phyloP scores from a whole-genome alignment of 441 rosid genomes.

The Gossypium schwendimanii region DNA sequence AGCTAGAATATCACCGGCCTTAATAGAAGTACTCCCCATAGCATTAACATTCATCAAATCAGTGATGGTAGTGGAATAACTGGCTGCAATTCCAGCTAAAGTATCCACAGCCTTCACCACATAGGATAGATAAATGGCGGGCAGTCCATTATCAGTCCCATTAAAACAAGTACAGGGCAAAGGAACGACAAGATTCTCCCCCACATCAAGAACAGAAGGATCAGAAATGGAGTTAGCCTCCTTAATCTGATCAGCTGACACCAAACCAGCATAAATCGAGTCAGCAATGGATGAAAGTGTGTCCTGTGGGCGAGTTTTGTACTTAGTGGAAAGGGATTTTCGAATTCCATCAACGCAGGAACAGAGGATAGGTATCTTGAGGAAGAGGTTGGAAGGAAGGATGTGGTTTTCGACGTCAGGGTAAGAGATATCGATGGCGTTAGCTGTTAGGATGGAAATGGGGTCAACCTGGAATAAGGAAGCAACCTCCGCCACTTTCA shows the following conservation, averaged over 20 bases:
- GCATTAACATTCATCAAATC: slow-evolving; percentile 93
- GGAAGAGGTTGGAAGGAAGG: slow-evolving; percentile 73
- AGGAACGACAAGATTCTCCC: slow-evolving; percentile 62
- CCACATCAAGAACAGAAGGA: slow-evolving; percentile 61
- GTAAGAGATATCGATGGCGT: slow-evolving; percentile 81
- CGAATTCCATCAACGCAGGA: slow-evolving; percentile 85
- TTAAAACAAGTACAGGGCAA: slow-evolving; percentile 90
- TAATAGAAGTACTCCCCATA: slow-evolving; percentile 68
- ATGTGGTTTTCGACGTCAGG: slow-evolving; percentile 87
- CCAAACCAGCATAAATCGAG: slow-evolving; percentile 70
- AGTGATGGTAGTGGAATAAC: slow-evolving; percentile 64
- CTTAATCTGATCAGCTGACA: slow-evolving; percentile 79
- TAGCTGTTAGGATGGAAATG: slow-evolving; percentile 53
- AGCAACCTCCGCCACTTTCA: slow-evolving; percentile 81
- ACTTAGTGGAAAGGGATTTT: slow-evolving; percentile 63
- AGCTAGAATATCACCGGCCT: slow-evolving; percentile 69
- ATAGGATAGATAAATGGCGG: slow-evolving; percentile 74
- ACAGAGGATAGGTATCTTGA: slow-evolving; percentile 72
- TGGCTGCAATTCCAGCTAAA: slow-evolving; percentile 58
- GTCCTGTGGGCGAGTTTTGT: slow-evolving; percentile 82
- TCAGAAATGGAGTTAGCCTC: slow-evolving; percentile 73
- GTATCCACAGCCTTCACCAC: slow-evolving; percentile 69
- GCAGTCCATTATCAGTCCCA: slow-evolving; percentile 71
- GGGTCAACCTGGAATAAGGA: slow-evolving; percentile 94
- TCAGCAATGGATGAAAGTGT: slow-evolving; percentile 52